Evolutionary conservation across 371 early-diverging fungal genomes (phyloP).

Genomic region (Sporodiniella umbellata): DNA sequence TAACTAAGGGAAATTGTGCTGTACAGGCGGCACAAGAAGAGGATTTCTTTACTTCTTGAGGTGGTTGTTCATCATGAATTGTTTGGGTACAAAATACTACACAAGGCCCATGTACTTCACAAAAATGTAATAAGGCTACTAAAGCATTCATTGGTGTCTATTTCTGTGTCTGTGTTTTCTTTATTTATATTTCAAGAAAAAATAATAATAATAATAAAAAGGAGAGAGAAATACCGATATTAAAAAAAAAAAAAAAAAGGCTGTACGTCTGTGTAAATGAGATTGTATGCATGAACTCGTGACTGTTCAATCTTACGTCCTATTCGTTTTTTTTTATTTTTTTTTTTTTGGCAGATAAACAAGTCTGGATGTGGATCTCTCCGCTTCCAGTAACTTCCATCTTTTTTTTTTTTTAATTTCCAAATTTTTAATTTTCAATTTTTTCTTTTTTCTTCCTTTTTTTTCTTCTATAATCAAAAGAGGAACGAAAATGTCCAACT

Average conservation of each 20-base stretch:
- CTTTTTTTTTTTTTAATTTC: background rate
- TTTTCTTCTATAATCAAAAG: background rate
- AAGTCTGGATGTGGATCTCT: no score
- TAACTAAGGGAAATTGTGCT: slow-evolving; percentile 38
- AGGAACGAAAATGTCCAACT: slow-evolving; percentile 22
- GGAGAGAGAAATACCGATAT: no score
- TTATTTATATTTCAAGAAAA: background rate
- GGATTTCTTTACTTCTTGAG: background rate
- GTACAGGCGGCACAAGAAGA: slow-evolving; percentile 44
- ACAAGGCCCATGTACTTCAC: slow-evolving; percentile 59
- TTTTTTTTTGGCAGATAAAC: no score
- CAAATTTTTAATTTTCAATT: background rate
- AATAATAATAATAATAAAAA: background rate
- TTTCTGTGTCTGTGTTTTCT: no score
- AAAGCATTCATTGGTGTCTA: slow-evolving; percentile 54
- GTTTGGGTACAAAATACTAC: slow-evolving; percentile 58
- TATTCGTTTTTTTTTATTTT: no score
- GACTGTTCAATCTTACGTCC: no score
- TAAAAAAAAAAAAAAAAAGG: background rate
- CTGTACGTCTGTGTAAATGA: no score
- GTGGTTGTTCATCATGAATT: slow-evolving; percentile 24
- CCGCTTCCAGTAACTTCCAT: background rate
- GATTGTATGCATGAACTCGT: no score
- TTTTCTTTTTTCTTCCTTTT: background rate
- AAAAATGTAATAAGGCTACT: slow-evolving; percentile 53